Evolutionary conservation across 768 basidiomycete genomes (phyloP).

Genomic region (Boletus rubropictus): DNA sequence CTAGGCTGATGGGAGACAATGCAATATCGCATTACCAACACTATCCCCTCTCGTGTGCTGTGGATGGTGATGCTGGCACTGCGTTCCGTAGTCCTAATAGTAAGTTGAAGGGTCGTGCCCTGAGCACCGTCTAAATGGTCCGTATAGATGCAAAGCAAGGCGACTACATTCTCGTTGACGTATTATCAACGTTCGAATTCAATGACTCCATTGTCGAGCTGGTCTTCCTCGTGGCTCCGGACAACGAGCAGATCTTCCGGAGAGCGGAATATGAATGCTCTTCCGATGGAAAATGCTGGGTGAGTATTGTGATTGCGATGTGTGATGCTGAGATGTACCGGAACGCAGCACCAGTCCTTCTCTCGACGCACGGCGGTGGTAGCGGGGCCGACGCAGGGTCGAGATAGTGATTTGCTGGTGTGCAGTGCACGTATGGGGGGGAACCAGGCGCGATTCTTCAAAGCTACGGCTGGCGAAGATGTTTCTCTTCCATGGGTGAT

Average conservation of each 20-base stretch:
- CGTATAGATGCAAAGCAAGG: constrained; percentile 24
- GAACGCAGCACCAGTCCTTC: constrained; percentile 9
- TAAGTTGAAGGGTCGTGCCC: constrained; percentile 26
- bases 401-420: constrained; percentile 16
- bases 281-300: constrained; percentile 30
- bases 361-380: constrained; percentile 4
- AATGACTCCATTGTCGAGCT: constrained; percentile 24
- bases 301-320: constrained; percentile 13
- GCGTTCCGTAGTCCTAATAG: constrained; percentile 46
- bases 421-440: constrained; percentile 22
- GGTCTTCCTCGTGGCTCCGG: constrained; percentile 33
- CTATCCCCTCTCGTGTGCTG: constrained; percentile 48
- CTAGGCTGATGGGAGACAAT: constrained; percentile 30
- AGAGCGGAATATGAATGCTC: constrained; percentile 28
- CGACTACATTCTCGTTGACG: constrained; percentile 38
- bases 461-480: constrained; percentile 23
- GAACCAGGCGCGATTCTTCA: constrained; percentile 26
- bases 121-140: constrained; percentile 15
- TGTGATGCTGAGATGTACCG: background rate
- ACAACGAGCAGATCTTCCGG: constrained; percentile 30
- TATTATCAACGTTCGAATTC: constrained; percentile 26
- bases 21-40: constrained; percentile 35
- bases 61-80: constrained; percentile 47
- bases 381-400: background rate
- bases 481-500: constrained; percentile 33